Evolutionary conservation across 2,329 filamentous ascomycete species (phyloP), one percentile per base, ranked within the genome.

Genomic region (Hypocrella siamensis): DNA sequence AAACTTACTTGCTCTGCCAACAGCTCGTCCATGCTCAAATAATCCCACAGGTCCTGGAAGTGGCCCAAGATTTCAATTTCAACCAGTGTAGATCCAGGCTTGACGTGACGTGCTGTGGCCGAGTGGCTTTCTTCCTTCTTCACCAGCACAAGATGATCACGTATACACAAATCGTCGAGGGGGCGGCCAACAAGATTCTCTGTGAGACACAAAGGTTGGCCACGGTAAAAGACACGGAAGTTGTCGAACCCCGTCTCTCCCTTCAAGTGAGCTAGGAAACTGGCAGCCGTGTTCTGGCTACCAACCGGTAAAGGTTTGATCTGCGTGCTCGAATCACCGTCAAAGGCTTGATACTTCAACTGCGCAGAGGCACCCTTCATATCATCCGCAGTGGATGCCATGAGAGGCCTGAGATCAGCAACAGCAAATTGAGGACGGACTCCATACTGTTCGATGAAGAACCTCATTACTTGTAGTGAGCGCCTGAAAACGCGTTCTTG

Each of bases 31-130:
- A 86, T 69, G 40, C 75, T 73, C 33, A 96, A 63, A 45, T 88
- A 79, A 27, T 73, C 69, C 65, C 90, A 93, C 17, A 98, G 57
- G 38, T 88, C 75, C 33, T 82, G 69, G 45, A 93, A 93, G 51
- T 92, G 81, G 35, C 75, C 67, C 42, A 90, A 60, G 16, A 96
- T 75, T 43, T 88, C 81, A 10, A 71, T 65, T 47, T 96, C 84
- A 3, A 96, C 66, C 22, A 58, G 67, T 39, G 60, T 75, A 29
- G 60, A 68, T 31, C 58, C 71, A 31, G 54, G 64, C 38, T 60
- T 62, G 32, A 65, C 55, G 19, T 61, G 46, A 38, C 59, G 42
- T 17, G 63, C 47, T 35, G 60, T 52, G 4, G 56, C 52, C 7
- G 56, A 49, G 1, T 54, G 46, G 11, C 65, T 61, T 15, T 66